Evolutionary conservation across 441 rosid genomes (phyloP), one percentile per base, ranked within the genome.

Genomic region (Croton setiger): DNA sequence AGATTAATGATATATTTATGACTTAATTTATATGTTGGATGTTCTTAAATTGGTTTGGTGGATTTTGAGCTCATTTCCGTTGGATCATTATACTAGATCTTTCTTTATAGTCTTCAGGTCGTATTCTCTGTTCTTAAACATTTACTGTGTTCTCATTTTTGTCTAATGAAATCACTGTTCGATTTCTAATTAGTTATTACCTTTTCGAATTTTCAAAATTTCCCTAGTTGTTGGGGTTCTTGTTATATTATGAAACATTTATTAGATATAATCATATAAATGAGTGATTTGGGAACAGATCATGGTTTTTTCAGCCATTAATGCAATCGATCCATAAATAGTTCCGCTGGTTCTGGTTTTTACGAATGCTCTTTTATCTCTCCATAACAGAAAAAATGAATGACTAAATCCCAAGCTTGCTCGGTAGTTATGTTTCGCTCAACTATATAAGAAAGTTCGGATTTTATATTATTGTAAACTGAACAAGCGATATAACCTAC

Each of bases 1-100:
- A 5, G 10, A 53, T 53, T 4, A 56, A 27, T 14, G 37, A 56
- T 27, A 12, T 27, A 0, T 56, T 10, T 59, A 64, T 64, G 80
- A 76, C 60, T 39, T 39, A 5, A 69, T 61, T 67, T 5, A 17
- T 27, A 55, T 68, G 67, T 65, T 77, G 45, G 60, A 10, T 44
- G 18, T 57, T n/a, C 1, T 31, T 41, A 63, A 66, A 57, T 65
- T 71, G 64, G 13, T n/a, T 53, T 36, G 27, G 12, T 33, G 36
- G 36, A 59, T 54, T n/a, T 68, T 66, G 60, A 14, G 20, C 14
- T 17, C 10, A 3, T 39, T 60, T 59, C 27, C 31, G 31, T 68
- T 37, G 41, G 15, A 10, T 68, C 43, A 5, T 18, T 21, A 39
- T 15, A 4, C 20, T 66, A 48, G 71, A 72, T 76, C 72, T 78